A percentile compares a stretch with the other conserved stretches of the same genome.
Evolutionary conservation across 331 rosid genomes (phyloP).

Genomic region (Stylosanthes scabra): DNA sequence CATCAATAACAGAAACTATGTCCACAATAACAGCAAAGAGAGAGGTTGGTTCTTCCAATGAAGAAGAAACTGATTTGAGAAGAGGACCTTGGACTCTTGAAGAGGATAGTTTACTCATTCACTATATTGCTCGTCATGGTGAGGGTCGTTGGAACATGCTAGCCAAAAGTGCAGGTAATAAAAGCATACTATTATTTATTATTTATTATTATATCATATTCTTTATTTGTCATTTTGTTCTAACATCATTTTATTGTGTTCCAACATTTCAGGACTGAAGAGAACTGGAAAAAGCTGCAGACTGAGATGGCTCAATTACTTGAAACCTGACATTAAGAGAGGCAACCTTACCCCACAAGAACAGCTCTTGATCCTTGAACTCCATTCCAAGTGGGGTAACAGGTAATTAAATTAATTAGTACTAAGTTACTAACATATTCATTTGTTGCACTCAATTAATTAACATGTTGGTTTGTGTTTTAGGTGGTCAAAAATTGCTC

Average conservation of each 20-base stretch:
- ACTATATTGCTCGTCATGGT: conserved; percentile 79
- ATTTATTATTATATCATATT: neutral
- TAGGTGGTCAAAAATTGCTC: conserved; percentile 97
- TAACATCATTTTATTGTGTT: neutral
- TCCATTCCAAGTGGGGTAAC: conserved; percentile 93
- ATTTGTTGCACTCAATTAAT: too few relatives aligned
- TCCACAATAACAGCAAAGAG: conserved; percentile 46
- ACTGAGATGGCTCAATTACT: conserved; percentile 89
- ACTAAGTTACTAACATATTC: conserved; percentile 4
- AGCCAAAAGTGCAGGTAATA: conserved; percentile 83
- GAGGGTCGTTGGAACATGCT: conserved; percentile 94
- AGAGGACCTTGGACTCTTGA: conserved; percentile 98
- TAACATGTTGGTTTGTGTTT: conserved; percentile 13
- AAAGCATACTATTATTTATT: too few relatives aligned
- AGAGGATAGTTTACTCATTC: conserved; percentile 86
- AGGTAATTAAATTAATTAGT: conserved; percentile 47
- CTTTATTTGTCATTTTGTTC: conserved; percentile 14
- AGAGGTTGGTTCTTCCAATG: conserved; percentile 47
- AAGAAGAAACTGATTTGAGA: conserved; percentile 64
- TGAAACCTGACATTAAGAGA: conserved; percentile 93
- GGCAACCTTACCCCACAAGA: conserved; percentile 93
- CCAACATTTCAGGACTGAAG: conserved; percentile 71
- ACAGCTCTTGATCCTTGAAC: conserved; percentile 88
- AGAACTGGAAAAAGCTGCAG: conserved; percentile 98
- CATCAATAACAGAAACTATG: conserved; percentile 50